Conservation (phyloP, 345 rosid species). For the Syzygium aqueum region DNA sequence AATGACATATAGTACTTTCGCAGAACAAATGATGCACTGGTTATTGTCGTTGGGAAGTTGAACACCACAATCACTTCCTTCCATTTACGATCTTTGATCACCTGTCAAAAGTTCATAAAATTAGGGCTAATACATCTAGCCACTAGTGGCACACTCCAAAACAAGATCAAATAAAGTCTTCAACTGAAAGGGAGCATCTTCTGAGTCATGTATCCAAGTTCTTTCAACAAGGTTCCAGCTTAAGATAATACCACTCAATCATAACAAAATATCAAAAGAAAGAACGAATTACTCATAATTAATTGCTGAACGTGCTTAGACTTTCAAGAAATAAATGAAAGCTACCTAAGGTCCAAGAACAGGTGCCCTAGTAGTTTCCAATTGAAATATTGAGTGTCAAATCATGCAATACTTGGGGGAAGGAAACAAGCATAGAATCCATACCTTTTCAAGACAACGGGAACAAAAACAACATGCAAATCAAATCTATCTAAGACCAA, state of each 20-base stretch:
- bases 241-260: neutral
- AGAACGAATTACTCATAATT: neutral
- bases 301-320: neutral
- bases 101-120: conserved; percentile 30
- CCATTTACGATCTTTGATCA: conserved; percentile 72
- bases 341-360: neutral
- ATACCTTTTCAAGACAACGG: conserved; percentile 37
- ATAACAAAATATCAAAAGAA: neutral
- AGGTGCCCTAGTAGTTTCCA: neutral
- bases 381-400: neutral
- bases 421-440: neutral
- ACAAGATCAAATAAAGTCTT: neutral
- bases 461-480: neutral
- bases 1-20: conserved; percentile 68
- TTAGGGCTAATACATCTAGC: neutral
- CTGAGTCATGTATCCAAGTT: neutral
- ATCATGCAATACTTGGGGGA: neutral
- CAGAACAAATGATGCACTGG: conserved; percentile 78
- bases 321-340: neutral
- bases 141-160: neutral
- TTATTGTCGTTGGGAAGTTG: conserved; percentile 74
- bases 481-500: neutral
- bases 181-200: neutral
- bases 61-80: conserved; percentile 71
- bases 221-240: neutral